Conservation (phyloP, 192 early-diverging fungal species). For the Coemansia sp. region DNA sequence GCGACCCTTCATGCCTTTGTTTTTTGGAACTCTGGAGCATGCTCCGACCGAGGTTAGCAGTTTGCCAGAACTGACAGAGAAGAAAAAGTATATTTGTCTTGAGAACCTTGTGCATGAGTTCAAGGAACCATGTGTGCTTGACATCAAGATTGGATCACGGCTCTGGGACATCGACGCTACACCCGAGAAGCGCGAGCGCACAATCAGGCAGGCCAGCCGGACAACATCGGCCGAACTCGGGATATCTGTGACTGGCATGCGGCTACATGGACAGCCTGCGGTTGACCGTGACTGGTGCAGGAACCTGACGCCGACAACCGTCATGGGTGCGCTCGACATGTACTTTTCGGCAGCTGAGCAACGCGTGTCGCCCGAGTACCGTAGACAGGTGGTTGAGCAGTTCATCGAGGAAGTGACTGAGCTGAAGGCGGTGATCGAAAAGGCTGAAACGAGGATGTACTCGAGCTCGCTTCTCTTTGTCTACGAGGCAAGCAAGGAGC, state of each 20-base stretch:
- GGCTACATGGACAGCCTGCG: constrained; percentile 47
- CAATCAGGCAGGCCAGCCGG: constrained; percentile 61
- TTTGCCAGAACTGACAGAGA: background rate
- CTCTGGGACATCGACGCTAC: constrained; percentile 73
- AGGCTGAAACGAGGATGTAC: constrained; percentile 64
- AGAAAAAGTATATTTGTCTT: constrained; percentile 61
- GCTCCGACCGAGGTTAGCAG: constrained; percentile 8
- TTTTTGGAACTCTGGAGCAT: constrained; percentile 60
- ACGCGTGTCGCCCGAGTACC: constrained; percentile 52
- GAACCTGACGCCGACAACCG: constrained; percentile 43
- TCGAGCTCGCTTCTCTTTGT: constrained; percentile 75
- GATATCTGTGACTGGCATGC: constrained; percentile 71
- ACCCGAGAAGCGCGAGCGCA: constrained; percentile 67
- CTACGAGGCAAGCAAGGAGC: constrained; percentile 69
- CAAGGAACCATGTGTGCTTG: constrained; percentile 73
- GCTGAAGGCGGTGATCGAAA: constrained; percentile 57
- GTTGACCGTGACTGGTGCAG: constrained; percentile 20
- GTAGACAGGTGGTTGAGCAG: constrained; percentile 59
- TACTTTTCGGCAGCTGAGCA: constrained; percentile 60
- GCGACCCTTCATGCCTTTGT: constrained; percentile 65
- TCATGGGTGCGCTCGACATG: constrained; percentile 60
- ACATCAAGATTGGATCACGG: constrained; percentile 84
- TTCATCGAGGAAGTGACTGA: constrained; percentile 64
- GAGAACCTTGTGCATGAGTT: constrained; percentile 76
- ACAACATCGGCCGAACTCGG: constrained; percentile 71